A percentile compares a stretch with the other conserved stretches of the same genome.
These are phyloP conservation scores for Xerocomus brunneocitrinus DNA, from an alignment of 768 basidiomycete species.

Conservation along the genomic window DNA sequence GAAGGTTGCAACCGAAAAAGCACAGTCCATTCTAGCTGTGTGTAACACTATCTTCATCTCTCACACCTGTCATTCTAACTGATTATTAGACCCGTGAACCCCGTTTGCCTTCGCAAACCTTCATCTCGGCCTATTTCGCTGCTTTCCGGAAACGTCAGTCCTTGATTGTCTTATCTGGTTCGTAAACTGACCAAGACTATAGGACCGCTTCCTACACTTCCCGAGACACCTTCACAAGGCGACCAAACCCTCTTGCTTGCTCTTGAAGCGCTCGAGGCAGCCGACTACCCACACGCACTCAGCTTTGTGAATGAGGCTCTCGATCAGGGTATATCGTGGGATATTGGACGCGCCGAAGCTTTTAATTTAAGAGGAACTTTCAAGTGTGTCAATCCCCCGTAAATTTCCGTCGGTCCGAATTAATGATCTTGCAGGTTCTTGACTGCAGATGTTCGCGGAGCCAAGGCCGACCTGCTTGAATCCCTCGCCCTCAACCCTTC, in stretches of 20 bases:
- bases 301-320: conserved; percentile 80
- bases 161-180: not conserved
- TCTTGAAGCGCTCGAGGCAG: conserved; percentile 76
- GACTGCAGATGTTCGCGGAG: conserved; percentile 74
- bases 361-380: conserved; percentile 93
- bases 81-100: conserved; percentile 57
- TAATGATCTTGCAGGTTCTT: conserved; percentile 62
- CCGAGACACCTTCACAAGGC: conserved; percentile 70
- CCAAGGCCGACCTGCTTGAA: conserved; percentile 78
- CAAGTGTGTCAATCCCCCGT: conserved; percentile 54
- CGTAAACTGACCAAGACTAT: not conserved
- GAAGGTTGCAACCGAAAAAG: conserved; percentile 68
- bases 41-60: conserved; percentile 15
- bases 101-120: conserved; percentile 82
- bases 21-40: conserved; percentile 66
- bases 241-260: conserved; percentile 81
- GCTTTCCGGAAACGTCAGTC: conserved; percentile 86
- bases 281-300: conserved; percentile 79
- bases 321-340: conserved; percentile 78
- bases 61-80: not conserved
- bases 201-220: conserved; percentile 69
- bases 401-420: not conserved
- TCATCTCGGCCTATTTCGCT: conserved; percentile 93
- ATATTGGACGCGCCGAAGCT: conserved; percentile 76
- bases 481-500: conserved; percentile 62